Evolutionary conservation across 1,139 yeast genomes (phyloP).

Genomic region (Meyerozyma sp.): DNA sequence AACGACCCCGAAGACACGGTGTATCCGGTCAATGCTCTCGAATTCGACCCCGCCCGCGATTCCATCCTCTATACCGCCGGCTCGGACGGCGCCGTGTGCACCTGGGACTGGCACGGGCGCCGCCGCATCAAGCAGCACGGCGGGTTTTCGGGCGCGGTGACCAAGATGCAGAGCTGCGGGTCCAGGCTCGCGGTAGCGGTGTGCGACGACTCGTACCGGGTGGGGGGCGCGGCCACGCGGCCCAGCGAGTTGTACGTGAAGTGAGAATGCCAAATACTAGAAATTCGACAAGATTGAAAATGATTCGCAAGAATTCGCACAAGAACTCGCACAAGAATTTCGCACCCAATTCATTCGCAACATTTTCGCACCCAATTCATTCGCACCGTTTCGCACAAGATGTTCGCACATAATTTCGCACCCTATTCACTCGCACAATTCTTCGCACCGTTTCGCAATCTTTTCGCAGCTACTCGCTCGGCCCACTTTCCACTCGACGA

Average conservation of each 20-base stretch:
- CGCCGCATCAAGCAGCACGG: slow-evolving; percentile 59
- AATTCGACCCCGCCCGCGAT: slow-evolving; percentile 42
- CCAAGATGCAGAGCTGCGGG: neutral
- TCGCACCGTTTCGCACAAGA: neutral
- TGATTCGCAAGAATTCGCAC: no score
- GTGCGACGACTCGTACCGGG: slow-evolving; percentile 1
- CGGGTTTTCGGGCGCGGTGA: slow-evolving; percentile 23
- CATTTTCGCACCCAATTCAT: neutral
- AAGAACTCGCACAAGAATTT: neutral
- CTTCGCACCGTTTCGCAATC: neutral
- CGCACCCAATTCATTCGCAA: no score
- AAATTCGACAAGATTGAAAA: no score
- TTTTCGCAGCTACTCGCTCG: neutral
- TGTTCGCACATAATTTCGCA: no score
- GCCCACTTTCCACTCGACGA: no score
- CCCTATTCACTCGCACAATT: no score
- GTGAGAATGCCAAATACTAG: no score
- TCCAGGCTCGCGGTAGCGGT: neutral
- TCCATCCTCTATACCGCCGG: slow-evolving; percentile 67
- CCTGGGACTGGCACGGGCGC: slow-evolving; percentile 69
- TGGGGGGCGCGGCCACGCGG: neutral
- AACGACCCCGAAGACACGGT: slow-evolving; percentile 53
- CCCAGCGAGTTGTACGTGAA: neutral
- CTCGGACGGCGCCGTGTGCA: slow-evolving; percentile 67
- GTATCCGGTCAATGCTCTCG: slow-evolving; percentile 69